Evolutionary conservation across 441 rosid species (phyloP), one percentile per base, ranked within the genome.

Genomic region (Aquilaria agallochum): DNA sequence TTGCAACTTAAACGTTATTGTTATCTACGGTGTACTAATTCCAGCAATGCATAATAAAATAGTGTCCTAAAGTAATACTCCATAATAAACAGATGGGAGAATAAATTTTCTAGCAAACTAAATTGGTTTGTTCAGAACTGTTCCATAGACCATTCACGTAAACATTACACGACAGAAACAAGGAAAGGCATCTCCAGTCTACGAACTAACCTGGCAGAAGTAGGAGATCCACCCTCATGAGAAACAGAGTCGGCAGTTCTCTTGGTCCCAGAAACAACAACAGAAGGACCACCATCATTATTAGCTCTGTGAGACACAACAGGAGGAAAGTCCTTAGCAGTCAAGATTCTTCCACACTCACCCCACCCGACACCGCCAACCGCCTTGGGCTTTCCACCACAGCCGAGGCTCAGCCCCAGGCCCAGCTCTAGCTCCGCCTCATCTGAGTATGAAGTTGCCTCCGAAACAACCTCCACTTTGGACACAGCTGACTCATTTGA

Each of bases 311-410:
- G 75, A 55, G 77, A 33, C 27, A 68, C 76, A 48, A 74, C 75
- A 30, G 81, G 81, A 72, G 90, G 90, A 67, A 91, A 89, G 69
- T 89, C 96, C 66, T 84, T 78, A 42, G 97, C 96, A 15, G 89
- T 91, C 53, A 91, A 75, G 76, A 91, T 89, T 69, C 92, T 80
- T 5, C 89, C 90, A 71, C 86, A 79, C 79, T 84, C 90, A 46
- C 81, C 80, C 87, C 88, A 76, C 61, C 78, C 68, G 33, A 55
- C 50, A 46, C 57, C 62, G 32, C 63, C 72, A 31, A 66, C 67
- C 27, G 68, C 67, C 68, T 78, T 82, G 33, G 59, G 47, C 68
- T 73, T 78, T 27, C 76, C 69, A 45, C 83, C 72, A 46, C 80
- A 68, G 10, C 96, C 92, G 5, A 87, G 81, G 66, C 97, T 79